Base-by-base conservation (phyloP, 2,329 filamentous ascomycete genomes). In the Trichoderma aggressivum region DNA sequence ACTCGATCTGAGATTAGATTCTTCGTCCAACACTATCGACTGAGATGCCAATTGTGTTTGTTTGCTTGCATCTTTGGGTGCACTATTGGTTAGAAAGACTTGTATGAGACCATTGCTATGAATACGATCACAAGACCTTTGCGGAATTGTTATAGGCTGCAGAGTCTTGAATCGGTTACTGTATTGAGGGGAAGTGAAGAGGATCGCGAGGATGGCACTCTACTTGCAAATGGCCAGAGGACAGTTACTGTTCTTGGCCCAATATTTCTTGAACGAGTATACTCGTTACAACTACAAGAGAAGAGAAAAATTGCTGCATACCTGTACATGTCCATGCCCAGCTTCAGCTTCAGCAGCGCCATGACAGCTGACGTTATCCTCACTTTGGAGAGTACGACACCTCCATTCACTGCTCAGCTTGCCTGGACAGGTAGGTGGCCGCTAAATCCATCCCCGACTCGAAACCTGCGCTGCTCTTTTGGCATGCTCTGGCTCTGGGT, bases 181-280 rank as follows among this genome's bases (percentile, higher is more conserved):
- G 5, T 30, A n/a, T 5, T n/a, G 16, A 34, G 55, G 26, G 28
- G 18, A n/a, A 5, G 7, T 30, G 18, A 21, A 10, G 7, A 47
- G n/a, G 24, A 21, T 2, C 2, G 5, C 11, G 39, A 47, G 24
- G 3, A 30, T 24, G 47, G 11, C 11, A 24, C 47, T 24, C 10
- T 53, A 1, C 11, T 50, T 14, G 1, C 3, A 47, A 47, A 47
- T 7, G n/a, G 5, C 47, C 3, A 5, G 47, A 50, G 47, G 2
- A 24, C 11, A 2, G 2, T 3, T 0, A 50, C n/a, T 1, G 5
- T 14, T 14, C 0, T 0, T 21, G 21, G n/a, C n/a, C 5, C 10
- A 21, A 21, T 24, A 53, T 24, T 14, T 24, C 3, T 53, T 24
- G 18, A 8, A 30, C 2, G 18, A 50, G 21, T 26, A 58, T 28